Conservation (phyloP, 495 filamentous ascomycete species). For the Xylaria flabelliformis region DNA sequence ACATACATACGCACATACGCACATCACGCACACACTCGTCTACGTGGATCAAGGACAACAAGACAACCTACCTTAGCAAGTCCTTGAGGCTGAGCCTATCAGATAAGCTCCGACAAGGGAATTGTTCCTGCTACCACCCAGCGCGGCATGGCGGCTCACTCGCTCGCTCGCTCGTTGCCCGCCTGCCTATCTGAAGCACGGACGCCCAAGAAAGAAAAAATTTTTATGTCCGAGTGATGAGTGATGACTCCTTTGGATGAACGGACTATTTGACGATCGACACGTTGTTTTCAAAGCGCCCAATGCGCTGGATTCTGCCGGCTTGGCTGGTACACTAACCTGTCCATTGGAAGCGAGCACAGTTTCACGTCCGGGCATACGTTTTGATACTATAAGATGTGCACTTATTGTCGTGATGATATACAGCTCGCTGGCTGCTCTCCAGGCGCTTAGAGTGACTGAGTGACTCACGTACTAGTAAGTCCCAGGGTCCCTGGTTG, state of each 20-base stretch:
- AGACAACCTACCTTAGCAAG: too few species aligned
- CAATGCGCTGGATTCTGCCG: conserved; percentile 1
- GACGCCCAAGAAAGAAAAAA: not conserved
- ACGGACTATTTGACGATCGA: conserved; percentile 17
- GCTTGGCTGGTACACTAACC: conserved; percentile 4
- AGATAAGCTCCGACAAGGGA: conserved; percentile 6
- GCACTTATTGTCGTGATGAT: not conserved
- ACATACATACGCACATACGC: not conserved
- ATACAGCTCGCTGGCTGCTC: conserved; percentile 1
- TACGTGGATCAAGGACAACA: not conserved
- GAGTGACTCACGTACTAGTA: conserved; percentile 25
- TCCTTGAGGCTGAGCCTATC: conserved; percentile 16
- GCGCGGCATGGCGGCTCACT: not conserved
- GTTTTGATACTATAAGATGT: not conserved
- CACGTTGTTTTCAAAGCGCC: not conserved
- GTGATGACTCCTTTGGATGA: not conserved
- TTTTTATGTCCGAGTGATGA: conserved; percentile 5
- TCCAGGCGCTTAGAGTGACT: not conserved
- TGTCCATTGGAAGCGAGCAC: not conserved
- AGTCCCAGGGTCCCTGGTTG: conserved; percentile 12
- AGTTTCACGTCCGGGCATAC: conserved; percentile 7
- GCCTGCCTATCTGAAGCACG: conserved; percentile 10
- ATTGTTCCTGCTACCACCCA: conserved; percentile 11
- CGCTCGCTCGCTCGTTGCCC: not conserved
- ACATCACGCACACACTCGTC: not conserved